A percentile compares a stretch with the other conserved stretches of the same genome.
Conservation (phyloP, 371 early-diverging fungal species). For the Entomophthora muscae region DNA sequence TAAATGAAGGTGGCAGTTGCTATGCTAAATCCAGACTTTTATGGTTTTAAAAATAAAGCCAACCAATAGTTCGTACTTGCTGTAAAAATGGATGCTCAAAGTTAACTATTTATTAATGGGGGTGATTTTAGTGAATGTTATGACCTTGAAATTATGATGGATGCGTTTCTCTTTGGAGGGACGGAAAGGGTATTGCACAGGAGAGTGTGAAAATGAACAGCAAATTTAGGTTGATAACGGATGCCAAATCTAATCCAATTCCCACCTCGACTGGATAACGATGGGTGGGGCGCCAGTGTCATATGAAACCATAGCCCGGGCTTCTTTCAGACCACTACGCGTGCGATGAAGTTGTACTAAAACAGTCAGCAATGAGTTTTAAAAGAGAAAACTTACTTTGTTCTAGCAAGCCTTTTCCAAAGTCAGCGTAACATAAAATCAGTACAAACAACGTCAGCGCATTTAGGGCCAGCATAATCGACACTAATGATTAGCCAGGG, state of each 20-base stretch:
- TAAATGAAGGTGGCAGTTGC: too few relatives aligned
- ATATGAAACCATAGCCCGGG: background rate
- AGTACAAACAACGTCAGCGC: conserved; percentile 19
- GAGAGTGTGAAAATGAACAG: too few relatives aligned
- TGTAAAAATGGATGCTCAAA: too few relatives aligned
- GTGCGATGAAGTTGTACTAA: background rate
- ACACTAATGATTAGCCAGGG: conserved; percentile 11
- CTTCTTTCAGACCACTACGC: background rate
- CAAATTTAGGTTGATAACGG: too few relatives aligned
- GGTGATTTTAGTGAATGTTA: too few relatives aligned
- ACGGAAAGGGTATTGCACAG: too few relatives aligned
- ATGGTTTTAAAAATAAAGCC: too few relatives aligned
- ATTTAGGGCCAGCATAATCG: conserved; percentile 18
- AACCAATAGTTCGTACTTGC: too few relatives aligned
- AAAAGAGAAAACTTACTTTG: conserved; percentile 3
- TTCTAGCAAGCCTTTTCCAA: conserved; percentile 19
- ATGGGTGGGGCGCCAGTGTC: background rate
- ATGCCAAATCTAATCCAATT: background rate
- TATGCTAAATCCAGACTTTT: too few relatives aligned
- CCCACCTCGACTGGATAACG: background rate
- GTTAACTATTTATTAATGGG: too few relatives aligned
- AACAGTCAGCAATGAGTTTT: background rate
- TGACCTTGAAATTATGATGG: too few relatives aligned
- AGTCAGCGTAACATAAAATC: conserved; percentile 22
- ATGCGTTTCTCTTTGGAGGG: too few relatives aligned